Evolutionary conservation across 805 yeast genomes (phyloP).

Genomic region (Kuraishia borneana): DNA sequence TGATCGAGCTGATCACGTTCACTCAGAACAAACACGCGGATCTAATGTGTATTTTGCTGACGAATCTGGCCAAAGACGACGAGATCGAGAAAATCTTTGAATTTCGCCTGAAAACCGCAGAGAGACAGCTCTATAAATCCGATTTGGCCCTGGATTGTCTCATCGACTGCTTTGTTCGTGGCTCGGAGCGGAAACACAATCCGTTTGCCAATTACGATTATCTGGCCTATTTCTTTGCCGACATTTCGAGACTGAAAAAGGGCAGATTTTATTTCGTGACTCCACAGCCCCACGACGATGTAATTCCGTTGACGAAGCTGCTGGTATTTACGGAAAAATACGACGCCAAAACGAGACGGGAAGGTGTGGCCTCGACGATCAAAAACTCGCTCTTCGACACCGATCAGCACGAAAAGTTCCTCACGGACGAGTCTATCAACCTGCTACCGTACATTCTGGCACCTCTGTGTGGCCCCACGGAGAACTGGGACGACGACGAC

Average conservation of each 20-base stretch:
- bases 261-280: conserved; percentile 76
- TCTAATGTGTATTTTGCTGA: conserved; percentile 69
- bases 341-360: conserved; percentile 71
- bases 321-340: conserved; percentile 75
- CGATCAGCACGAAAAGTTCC: conserved; percentile 46
- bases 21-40: conserved; percentile 62
- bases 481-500: conserved; percentile 71
- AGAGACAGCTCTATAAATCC: conserved; percentile 44
- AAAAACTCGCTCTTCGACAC: conserved; percentile 83
- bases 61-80: conserved; percentile 78
- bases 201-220: conserved; percentile 70
- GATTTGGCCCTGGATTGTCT: conserved; percentile 59
- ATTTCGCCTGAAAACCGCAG: conserved; percentile 20
- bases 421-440: conserved; percentile 55
- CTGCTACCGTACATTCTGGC: conserved; percentile 70
- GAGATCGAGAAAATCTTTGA: conserved; percentile 42
- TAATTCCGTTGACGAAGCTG: conserved; percentile 72
- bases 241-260: conserved; percentile 60
- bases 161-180: conserved; percentile 84
- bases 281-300: conserved; percentile 60
- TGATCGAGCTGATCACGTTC: conserved; percentile 39
- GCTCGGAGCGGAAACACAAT: conserved; percentile 62
- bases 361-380: conserved; percentile 87
- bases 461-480: conserved; percentile 66
- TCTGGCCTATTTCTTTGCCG: conserved; percentile 81